phyloP scores from a whole-genome alignment of 2,329 filamentous ascomycete genomes.

The Microthyrium microscopicum region DNA sequence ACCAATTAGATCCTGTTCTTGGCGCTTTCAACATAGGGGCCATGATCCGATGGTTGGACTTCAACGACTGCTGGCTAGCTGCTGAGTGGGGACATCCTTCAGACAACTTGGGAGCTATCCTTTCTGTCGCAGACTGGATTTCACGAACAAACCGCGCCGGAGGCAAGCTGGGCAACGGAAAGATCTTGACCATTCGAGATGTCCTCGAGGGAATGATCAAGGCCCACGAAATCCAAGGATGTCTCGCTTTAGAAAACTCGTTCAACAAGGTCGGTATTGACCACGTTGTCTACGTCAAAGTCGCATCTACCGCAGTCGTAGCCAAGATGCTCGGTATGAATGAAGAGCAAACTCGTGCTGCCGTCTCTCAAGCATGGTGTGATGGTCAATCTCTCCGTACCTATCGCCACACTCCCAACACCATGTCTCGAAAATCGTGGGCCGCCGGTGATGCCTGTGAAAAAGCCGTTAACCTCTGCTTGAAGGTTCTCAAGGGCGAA shows the following conservation, averaged over 20 bases:
- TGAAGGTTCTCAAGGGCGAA: constrained; percentile 88
- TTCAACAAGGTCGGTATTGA: constrained; percentile 98
- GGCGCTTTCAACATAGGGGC: constrained; percentile 98
- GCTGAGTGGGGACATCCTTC: constrained; percentile 98
- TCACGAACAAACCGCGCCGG: constrained; percentile 84
- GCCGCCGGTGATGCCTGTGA: constrained; percentile 96
- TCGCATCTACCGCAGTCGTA: constrained; percentile 84
- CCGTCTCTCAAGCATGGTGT: constrained; percentile 92
- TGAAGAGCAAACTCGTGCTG: constrained; percentile 85
- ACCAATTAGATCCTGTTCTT: constrained; percentile 87
- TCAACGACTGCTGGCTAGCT: constrained; percentile 99
- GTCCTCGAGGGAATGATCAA: constrained; percentile 97
- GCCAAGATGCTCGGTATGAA: constrained; percentile 84
- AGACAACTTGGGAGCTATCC: constrained; percentile 92
- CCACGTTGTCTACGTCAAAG: constrained; percentile 96
- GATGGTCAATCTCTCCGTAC: constrained; percentile 92
- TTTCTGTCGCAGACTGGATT: constrained; percentile 94
- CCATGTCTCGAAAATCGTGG: constrained; percentile 99
- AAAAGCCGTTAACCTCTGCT: constrained; percentile 74
- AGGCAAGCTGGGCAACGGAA: constrained; percentile 52
- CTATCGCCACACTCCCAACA: constrained; percentile 95
- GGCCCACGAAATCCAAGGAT: constrained; percentile 97
- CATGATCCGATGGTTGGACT: constrained; percentile 98
- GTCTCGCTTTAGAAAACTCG: constrained; percentile 90
- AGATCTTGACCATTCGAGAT: constrained; percentile 75